Evolutionary conservation across 129 eudicot species (phyloP), one percentile per base, ranked within the genome.

Genomic region (Helichrysum umbraculigerum): DNA sequence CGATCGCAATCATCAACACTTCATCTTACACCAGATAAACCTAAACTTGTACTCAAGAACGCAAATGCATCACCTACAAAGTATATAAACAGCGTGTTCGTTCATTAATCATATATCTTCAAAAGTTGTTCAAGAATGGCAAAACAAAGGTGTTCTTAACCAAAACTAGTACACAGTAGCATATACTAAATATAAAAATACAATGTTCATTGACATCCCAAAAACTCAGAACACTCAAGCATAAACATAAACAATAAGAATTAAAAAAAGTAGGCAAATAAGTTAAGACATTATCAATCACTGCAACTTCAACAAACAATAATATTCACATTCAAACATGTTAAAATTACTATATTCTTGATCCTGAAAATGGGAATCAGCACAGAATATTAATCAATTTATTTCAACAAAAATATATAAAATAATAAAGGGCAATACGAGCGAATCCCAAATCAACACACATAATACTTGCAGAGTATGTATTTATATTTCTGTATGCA

Each of bases 11-110:
- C 66, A 33, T 71, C 58, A 6, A 60, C 37, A 70, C n/a, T 70
- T 78, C 64, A 47, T 20, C n/a, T 32, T 5, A 20, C 56, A 20
- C 37, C 39, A 30, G 60, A 70, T 70, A 70, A 44, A 41, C 76
- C 16, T 44, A 44, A 29, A 69, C 7, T 4, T 30, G 28, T 47
- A 66, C 68, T 54, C 51, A 28, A 37, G 19, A 66, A 29, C 39
- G 52, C 41, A 66, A 62, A 73, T 35, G 63, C 39, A 74, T 80
- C 70, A 73, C 74, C 83, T 80, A 47, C 70, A 73, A 56, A 19
- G 22, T 3, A 67, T 32, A 67, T 52, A 67, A 68, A 73, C 4
- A 41, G 51, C 1, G 32, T 58, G 22, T 11, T 6, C 1, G 35
- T 28, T 79, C 65, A 66, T 79, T 28, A 34, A 33, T 39, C 66